A percentile compares a stretch with the other conserved stretches of the same genome.
These are phyloP conservation scores for Solanum etuberosum DNA, from an alignment of 257 asterid genomes.

Conservation along the genomic window DNA sequence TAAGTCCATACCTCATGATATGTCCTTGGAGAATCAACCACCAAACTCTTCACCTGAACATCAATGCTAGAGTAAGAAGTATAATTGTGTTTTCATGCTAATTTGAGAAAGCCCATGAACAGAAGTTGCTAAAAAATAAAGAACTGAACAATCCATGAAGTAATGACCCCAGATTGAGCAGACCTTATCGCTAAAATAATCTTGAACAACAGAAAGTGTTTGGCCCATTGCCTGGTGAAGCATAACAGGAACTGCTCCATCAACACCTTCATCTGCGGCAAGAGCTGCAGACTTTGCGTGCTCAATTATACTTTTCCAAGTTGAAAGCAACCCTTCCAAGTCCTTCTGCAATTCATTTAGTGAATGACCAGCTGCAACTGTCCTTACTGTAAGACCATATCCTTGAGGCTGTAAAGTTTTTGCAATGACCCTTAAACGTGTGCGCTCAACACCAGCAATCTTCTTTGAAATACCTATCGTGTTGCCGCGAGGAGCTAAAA, in stretches of 20 bases:
- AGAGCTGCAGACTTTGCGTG: slow-evolving; percentile 94
- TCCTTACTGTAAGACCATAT: slow-evolving; percentile 84
- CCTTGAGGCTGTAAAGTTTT: slow-evolving; percentile 85
- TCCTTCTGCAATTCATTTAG: slow-evolving; percentile 80
- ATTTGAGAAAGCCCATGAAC: background rate
- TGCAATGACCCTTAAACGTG: slow-evolving; percentile 75
- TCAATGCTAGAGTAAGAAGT: slow-evolving; percentile 7
- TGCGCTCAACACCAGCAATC: slow-evolving; percentile 84
- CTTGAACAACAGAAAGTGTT: slow-evolving; percentile 92
- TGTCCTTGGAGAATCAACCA: slow-evolving; percentile 91
- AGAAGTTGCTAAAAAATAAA: background rate
- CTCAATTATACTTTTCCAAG: slow-evolving; percentile 79
- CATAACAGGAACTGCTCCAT: slow-evolving; percentile 86
- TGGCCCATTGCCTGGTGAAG: slow-evolving; percentile 93
- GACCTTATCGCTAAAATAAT: slow-evolving; percentile 87
- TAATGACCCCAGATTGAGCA: background rate
- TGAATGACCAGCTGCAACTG: slow-evolving; percentile 89
- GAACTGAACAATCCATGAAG: background rate
- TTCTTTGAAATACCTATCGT: slow-evolving; percentile 84
- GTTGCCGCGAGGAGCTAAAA: slow-evolving; percentile 54
- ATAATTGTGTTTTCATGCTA: slow-evolving; percentile 2
- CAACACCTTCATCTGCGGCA: slow-evolving; percentile 96
- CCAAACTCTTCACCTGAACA: slow-evolving; percentile 76
- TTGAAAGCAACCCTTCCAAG: slow-evolving; percentile 69
- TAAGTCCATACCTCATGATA: slow-evolving; percentile 75